Evolutionary conservation across 1,139 yeast species (phyloP).

Genomic region (Arxiozyma heterogenica): DNA sequence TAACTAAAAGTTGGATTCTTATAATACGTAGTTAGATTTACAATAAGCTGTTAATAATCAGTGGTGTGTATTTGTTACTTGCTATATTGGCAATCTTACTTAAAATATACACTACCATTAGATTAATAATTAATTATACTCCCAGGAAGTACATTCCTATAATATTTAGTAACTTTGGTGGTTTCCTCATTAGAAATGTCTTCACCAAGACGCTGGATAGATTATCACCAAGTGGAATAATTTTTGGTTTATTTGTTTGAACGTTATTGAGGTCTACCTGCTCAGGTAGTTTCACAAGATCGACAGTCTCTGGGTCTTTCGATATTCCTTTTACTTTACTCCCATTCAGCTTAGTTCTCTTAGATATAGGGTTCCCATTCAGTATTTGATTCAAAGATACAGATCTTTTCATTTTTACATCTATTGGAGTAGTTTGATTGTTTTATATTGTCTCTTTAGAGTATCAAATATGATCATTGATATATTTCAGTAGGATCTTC

Average conservation of each 20-base stretch:
- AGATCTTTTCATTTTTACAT: not conserved
- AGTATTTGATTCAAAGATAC: slow-evolving; percentile 3
- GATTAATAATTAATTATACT: no score
- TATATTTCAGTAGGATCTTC: no score
- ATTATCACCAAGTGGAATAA: slow-evolving; percentile 7
- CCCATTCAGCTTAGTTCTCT: not conserved
- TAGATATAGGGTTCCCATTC: slow-evolving; percentile 1
- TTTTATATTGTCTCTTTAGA: not conserved
- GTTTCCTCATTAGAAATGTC: slow-evolving; percentile 15
- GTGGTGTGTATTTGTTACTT: no score
- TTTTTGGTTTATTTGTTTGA: slow-evolving; percentile 6
- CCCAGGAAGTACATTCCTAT: no score
- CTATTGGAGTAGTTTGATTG: not conserved
- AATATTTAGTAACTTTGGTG: slow-evolving; percentile 6
- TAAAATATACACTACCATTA: no score
- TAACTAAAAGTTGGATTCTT: no score
- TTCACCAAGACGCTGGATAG: slow-evolving; percentile 13
- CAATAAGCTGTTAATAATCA: no score
- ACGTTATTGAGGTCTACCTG: not conserved
- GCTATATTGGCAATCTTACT: no score
- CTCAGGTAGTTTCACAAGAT: not conserved
- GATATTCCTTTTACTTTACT: not conserved
- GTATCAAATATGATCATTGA: no score
- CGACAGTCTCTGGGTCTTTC: slow-evolving; percentile 1
- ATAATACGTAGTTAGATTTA: no score